Evolutionary conservation across 768 basidiomycete genomes (phyloP), one percentile per base, ranked within the genome.

Genomic region (Boletus reticuloceps): DNA sequence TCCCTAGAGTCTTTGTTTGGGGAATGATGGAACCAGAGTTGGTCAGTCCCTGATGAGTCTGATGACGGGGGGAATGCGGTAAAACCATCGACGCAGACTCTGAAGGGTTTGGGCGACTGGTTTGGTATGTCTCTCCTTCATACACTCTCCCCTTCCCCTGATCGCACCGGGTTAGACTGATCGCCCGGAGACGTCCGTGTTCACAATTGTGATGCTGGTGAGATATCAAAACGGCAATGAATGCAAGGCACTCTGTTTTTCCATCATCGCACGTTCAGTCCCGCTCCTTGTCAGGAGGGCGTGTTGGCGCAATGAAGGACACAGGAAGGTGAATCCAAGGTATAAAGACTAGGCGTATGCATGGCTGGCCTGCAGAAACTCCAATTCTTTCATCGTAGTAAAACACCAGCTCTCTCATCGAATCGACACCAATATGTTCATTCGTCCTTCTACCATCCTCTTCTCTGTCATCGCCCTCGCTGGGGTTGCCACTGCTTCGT

Each of bases 391-490:
- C n/a, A 11, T 34, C 32, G 20, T 20, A 17, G 20, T 20, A 17
- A 6, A 42, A 53, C 38, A 48, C 17, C 40, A 22, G 22, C 47
- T 43, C 38, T 51, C 22, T 53, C 39, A n/a, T 49, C 16, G 34
- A 48, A 51, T 32, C 38, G 1, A 42, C 25, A 16, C 14, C 38
- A 44, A 38, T 16, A 55, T 55, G 54, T 48, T 34, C 51, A n/a
- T 49, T 51, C 56, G 45, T 17, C 29, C 29, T 17, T 55, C 48
- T 46, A 16, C 55, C 19, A 7, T 48, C 19, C 7, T 50, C 36
- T 38, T 58, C 47, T 52, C 40, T 8, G 36, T 48, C 36, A 31
- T 40, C 11, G 61, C 53, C 36, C 48, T 64, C 34, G 44, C 46
- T 25, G 55, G 58, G n/a, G 13, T 42, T 36, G 47, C 34, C 20